phyloP scores from a whole-genome alignment of 176 grass and related monocot species.

The Poa annua region DNA sequence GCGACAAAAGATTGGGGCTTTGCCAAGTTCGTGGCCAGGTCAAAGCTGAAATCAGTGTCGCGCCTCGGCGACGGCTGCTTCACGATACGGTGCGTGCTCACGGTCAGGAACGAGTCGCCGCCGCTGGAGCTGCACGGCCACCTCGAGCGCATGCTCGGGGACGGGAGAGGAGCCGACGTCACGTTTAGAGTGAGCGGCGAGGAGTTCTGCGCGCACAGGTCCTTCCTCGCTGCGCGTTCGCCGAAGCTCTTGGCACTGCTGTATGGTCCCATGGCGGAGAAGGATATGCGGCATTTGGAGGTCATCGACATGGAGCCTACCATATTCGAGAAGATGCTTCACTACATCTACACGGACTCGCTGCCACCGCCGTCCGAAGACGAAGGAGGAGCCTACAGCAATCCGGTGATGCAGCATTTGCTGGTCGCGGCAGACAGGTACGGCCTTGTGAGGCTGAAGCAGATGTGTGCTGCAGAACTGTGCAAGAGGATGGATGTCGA shows the following conservation, averaged over 20 bases:
- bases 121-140: neutral
- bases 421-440: slow-evolving; percentile 6
- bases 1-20: too few species aligned
- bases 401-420: slow-evolving; percentile 5
- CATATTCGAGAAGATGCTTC: slow-evolving; percentile 30
- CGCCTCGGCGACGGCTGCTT: neutral
- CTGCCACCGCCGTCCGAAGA: neutral
- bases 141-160: neutral
- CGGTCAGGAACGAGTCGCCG: neutral
- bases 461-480: neutral
- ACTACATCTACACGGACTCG: slow-evolving; percentile 33
- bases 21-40: neutral
- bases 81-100: neutral
- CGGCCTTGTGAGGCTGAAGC: neutral
- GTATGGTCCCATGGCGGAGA: too few species aligned
- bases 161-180: slow-evolving; percentile 1
- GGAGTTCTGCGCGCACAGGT: too few species aligned
- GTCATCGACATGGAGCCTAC: slow-evolving; percentile 17
- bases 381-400: too few species aligned
- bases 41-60: neutral
- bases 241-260: too few species aligned
- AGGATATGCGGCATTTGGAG: neutral
- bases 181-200: neutral
- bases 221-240: too few species aligned
- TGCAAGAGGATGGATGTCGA: neutral